Evolutionary conservation across 1,284 basidiomycete genomes (phyloP).

Genomic region (Irpex sp.): DNA sequence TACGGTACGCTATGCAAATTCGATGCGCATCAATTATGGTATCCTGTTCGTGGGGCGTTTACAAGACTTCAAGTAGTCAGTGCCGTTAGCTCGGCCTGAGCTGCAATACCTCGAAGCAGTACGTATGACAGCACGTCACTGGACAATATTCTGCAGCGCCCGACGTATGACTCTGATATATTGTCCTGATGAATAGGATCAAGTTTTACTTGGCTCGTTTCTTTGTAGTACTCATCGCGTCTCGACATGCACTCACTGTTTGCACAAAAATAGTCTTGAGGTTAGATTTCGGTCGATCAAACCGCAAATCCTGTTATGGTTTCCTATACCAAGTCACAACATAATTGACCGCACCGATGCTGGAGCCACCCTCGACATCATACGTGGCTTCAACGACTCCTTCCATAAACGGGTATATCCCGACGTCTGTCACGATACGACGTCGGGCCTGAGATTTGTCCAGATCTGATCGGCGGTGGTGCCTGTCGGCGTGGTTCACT

Average conservation of each 20-base stretch:
- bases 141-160: neutral
- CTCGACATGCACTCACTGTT: too few species aligned
- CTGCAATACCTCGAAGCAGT: neutral
- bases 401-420: neutral
- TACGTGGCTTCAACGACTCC: neutral
- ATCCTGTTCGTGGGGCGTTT: neutral
- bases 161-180: too few species aligned
- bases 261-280: too few species aligned
- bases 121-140: neutral
- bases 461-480: neutral
- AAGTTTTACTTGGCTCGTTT: neutral
- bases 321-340: too few species aligned
- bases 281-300: too few species aligned
- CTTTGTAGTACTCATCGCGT: neutral
- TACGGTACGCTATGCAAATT: neutral
- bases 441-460: neutral
- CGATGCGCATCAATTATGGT: neutral
- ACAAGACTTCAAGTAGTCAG: neutral
- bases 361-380: neutral
- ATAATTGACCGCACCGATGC: neutral
- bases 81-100: neutral
- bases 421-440: neutral
- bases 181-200: too few species aligned
- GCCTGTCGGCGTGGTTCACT: conserved; percentile 1
- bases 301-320: too few species aligned